Base-by-base conservation (phyloP, 1,284 basidiomycete genomes). In the Irpex lacteus region DNA sequence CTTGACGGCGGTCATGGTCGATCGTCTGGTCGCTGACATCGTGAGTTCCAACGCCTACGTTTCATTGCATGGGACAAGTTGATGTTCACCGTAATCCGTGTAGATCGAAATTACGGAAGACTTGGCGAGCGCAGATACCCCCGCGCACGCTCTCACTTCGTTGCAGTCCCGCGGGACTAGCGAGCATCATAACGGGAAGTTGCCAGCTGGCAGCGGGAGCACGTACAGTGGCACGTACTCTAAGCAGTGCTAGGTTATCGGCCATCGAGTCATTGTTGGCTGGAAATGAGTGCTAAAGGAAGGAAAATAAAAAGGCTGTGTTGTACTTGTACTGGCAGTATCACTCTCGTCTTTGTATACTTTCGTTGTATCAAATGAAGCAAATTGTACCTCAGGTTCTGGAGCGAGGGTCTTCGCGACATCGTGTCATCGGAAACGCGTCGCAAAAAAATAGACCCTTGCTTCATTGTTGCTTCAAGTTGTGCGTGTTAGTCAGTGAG, bases 81-180 rank as follows among this genome's bases (percentile, higher is more conserved):
- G 13, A 15, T 53, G n/a, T 53, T 57, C 0, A n/a, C 66, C 2
- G 60, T 63, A 53, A 0, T 55, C 5, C 32, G 32, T 34, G 21
- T 64, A 89, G 83, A 75, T 90, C 8, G 85, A 88, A 71, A 74
- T 91, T 36, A 88, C 85, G 0, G 83, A 89, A 70, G 75, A 78
- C 5, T 76, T 92, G 26, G 71, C 72, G 8, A 72, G 81, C 52
- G 66, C 77, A 36, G 79, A 78, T 58, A 82, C 83, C 11, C 77
- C 86, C 0, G 62, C 73, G 21, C 87, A 89, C 67, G 81, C 82
- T 0, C 76, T 91, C n/a, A 78, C 75, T 64, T 71, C 76, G 5
- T 72, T 89, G 2, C 65, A 72, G 60, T 67, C 70, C 13, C 70
- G 71, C 63, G 68, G 68, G 60, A 77, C 77, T 21, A 76, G 80